Evolutionary conservation across 345 rosid species (phyloP), one percentile per base, ranked within the genome.

Genomic region (Linum lewisii): DNA sequence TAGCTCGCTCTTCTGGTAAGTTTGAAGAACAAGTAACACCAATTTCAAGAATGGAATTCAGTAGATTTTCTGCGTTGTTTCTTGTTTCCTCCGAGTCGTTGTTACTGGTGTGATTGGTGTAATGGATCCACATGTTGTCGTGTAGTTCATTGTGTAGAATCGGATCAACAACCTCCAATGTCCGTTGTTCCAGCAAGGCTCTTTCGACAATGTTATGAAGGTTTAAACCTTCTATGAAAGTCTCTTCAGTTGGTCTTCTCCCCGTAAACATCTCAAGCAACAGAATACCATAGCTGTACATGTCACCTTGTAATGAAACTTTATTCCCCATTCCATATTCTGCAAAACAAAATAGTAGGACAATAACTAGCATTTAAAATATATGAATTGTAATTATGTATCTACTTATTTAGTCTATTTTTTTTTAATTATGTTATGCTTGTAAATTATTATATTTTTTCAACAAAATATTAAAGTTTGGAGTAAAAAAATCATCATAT

Each of bases 211-310:
- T 7, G 11, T 51, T 22, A 2, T 51, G 54, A 19, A 51, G 54
- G 24, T 9, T 51, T 3, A 19, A 16, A 7, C 24, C 54, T 11
- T 51, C 54, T 8, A 1, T 5, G 1, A 51, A 51, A 51, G 54
- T 8, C 11, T 51, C 24, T 7, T 51, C 54, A 5, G 11, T n/a
- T 6, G 54, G 54, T n/a, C 54, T 51, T 7, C 24, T n/a, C 11
- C 54, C 54, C 1, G 54, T 51, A 19, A 51, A 51, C 54, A 51
- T 51, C 54, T 51, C 54, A 19, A 51, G 24, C 19, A 51, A 19
- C 5, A 51, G 14, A 14, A 51, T 51, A 9, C 54, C 54, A 7
- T 16, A 51, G 11, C 54, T 51, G 24, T 51, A 51, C 24, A 22
- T 11, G 3, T 51, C 54, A 19, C 54, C 54, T 22, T 51, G 11